Conservation (phyloP, 208 protist species). For the Acanthamoeba lenticulata region DNA sequence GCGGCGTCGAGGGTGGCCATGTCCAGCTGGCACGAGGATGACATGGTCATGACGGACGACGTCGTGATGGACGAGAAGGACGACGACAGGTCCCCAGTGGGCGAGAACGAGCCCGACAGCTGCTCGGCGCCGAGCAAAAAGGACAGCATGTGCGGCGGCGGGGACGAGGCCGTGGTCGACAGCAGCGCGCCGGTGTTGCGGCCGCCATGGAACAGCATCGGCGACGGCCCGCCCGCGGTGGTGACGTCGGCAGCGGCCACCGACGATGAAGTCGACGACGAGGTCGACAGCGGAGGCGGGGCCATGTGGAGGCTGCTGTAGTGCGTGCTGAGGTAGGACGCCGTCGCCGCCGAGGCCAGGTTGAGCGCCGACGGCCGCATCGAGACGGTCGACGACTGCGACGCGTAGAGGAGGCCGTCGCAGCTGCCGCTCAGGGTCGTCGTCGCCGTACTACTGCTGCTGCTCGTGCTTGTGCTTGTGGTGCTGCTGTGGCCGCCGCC, state of each 20-base stretch:
- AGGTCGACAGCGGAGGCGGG: background rate
- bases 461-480: background rate
- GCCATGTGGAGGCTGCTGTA: background rate
- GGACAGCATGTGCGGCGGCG: background rate
- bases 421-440: background rate
- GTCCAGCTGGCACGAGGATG: too few relatives aligned
- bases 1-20: background rate
- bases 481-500: background rate
- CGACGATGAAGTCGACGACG: background rate
- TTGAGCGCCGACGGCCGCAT: background rate
- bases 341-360: background rate
- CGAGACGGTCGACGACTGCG: background rate
- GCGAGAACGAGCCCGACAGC: constrained; percentile 6
- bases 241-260: too few relatives aligned
- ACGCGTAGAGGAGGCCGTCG: background rate
- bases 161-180: background rate
- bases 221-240: too few relatives aligned
- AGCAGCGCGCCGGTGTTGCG: background rate
- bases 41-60: background rate
- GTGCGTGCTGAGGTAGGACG: constrained; percentile 10
- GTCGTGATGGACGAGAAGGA: background rate
- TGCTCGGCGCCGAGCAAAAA: background rate
- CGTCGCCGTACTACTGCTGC: background rate
- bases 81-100: background rate
- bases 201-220: background rate